phyloP scores from a whole-genome alignment of 2,329 filamentous ascomycete species.

The Sarocladium oryzae region DNA sequence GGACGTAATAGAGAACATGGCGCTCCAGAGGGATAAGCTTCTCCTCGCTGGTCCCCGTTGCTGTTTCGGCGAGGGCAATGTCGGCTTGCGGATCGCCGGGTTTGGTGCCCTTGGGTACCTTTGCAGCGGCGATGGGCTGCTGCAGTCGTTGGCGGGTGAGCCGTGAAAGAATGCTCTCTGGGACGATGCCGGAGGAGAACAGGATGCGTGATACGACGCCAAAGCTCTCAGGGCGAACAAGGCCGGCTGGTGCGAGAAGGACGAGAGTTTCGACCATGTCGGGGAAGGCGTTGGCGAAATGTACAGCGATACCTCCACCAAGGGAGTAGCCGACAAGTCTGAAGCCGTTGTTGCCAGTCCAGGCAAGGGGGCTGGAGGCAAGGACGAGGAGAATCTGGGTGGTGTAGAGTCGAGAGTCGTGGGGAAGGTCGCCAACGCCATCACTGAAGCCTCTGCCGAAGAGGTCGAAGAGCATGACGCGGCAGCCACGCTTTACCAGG shows the following conservation, averaged over 20 bases:
- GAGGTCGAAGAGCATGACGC: slow-evolving; percentile 75
- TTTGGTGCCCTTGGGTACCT: slow-evolving; percentile 9
- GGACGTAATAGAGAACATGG: slow-evolving; percentile 43
- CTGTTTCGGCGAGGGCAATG: slow-evolving; percentile 36
- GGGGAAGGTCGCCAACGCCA: slow-evolving; percentile 57
- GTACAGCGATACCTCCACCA: slow-evolving; percentile 69
- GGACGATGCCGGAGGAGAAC: slow-evolving; percentile 49
- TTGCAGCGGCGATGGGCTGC: slow-evolving; percentile 38
- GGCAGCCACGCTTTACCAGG: slow-evolving; percentile 62
- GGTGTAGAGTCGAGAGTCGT: slow-evolving; percentile 68
- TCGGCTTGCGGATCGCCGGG: slow-evolving; percentile 25
- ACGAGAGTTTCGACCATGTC: slow-evolving; percentile 62
- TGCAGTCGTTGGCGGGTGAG: slow-evolving; percentile 43
- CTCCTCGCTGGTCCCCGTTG: slow-evolving; percentile 21
- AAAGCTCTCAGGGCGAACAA: slow-evolving; percentile 55
- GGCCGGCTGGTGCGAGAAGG: slow-evolving; percentile 71
- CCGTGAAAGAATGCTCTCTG: slow-evolving; percentile 42
- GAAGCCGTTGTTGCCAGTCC: slow-evolving; percentile 55
- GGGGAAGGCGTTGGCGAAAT: slow-evolving; percentile 69
- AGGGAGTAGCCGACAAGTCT: slow-evolving; percentile 74
- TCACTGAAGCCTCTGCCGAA: slow-evolving; percentile 65
- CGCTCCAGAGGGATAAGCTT: slow-evolving; percentile 34
- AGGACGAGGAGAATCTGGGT: slow-evolving; percentile 66
- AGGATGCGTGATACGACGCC: slow-evolving; percentile 41
- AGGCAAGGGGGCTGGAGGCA: slow-evolving; percentile 61